phyloP scores from a whole-genome alignment of 208 protist genomes.

The Trypanosoma mega region DNA sequence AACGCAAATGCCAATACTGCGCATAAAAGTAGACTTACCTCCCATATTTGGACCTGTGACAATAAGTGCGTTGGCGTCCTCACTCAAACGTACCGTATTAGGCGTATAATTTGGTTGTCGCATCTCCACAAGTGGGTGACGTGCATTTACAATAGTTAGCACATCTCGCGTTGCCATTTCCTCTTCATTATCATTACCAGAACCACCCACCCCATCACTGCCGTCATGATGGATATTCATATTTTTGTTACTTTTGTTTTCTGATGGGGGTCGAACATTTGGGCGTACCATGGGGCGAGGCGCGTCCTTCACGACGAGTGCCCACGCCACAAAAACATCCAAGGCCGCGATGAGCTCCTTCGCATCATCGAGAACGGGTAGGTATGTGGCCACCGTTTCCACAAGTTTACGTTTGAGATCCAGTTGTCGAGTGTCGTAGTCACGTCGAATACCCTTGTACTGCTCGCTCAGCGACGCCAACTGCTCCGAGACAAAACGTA shows the following conservation, averaged over 20 bases:
- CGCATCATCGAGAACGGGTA: constrained; percentile 93
- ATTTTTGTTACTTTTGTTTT: constrained; percentile 12
- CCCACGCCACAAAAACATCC: constrained; percentile 94
- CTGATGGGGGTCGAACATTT: constrained; percentile 27
- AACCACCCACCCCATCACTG: not conserved
- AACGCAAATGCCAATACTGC: constrained; percentile 94
- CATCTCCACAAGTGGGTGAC: constrained; percentile 88
- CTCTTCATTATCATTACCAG: constrained; percentile 5
- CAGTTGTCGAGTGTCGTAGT: constrained; percentile 80
- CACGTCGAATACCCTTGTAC: constrained; percentile 63
- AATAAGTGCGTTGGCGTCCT: constrained; percentile 71
- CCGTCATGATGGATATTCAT: constrained; percentile 13
- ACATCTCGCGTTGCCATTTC: constrained; percentile 13
- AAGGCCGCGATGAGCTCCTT: constrained; percentile 92
- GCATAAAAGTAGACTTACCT: constrained; percentile 99
- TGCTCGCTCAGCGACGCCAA: constrained; percentile 83
- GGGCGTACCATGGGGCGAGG: constrained; percentile 92
- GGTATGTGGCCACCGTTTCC: constrained; percentile 92
- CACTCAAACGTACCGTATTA: constrained; percentile 83
- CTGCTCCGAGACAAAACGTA: constrained; percentile 91
- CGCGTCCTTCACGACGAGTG: constrained; percentile 83
- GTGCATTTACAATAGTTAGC: constrained; percentile 70
- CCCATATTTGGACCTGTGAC: constrained; percentile 97
- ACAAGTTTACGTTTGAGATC: constrained; percentile 92
- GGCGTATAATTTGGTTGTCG: constrained; percentile 73